Conservation (phyloP, 2,329 filamentous ascomycete genomes). For the Cordyceps pruinosa region DNA sequence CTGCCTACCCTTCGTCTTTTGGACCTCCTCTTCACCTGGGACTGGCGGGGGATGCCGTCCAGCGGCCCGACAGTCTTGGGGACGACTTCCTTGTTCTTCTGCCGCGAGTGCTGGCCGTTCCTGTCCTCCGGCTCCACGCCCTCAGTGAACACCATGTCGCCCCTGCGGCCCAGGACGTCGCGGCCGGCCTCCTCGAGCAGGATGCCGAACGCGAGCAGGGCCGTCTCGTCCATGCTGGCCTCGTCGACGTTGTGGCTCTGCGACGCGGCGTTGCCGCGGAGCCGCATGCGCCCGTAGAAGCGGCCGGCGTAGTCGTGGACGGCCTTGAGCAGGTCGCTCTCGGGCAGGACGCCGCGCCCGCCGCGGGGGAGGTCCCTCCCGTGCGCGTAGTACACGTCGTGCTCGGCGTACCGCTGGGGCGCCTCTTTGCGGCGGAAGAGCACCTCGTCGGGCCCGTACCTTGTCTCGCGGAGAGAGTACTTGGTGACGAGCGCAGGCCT, state of each 20-base stretch:
- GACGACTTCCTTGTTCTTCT: not conserved
- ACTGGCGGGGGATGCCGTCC: not conserved
- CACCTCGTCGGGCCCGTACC: slow-evolving; percentile 60
- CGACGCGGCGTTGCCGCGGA: slow-evolving; percentile 1
- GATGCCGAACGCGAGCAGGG: slow-evolving; percentile 67
- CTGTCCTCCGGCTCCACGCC: slow-evolving; percentile 21
- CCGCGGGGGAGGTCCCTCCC: slow-evolving; percentile 44
- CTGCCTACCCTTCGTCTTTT: slow-evolving; percentile 5
- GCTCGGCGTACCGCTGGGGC: slow-evolving; percentile 60
- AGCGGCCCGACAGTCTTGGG: not conserved
- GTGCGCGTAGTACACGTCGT: slow-evolving; percentile 64
- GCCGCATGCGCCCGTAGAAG: slow-evolving; percentile 43
- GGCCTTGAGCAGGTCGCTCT: slow-evolving; percentile 62
- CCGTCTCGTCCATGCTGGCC: slow-evolving; percentile 69
- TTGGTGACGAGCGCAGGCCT: slow-evolving; percentile 18
- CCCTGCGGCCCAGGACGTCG: slow-evolving; percentile 54
- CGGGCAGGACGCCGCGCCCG: slow-evolving; percentile 48
- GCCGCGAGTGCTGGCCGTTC: not conserved
- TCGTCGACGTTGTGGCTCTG: slow-evolving; percentile 36
- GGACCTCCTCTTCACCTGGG: not conserved
- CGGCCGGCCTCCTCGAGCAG: slow-evolving; percentile 64
- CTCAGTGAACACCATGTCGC: slow-evolving; percentile 67
- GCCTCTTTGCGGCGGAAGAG: slow-evolving; percentile 60
- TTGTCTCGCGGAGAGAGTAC: slow-evolving; percentile 12
- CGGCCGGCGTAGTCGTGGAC: slow-evolving; percentile 62